A percentile compares a stretch with the other conserved stretches of the same genome.
Conservation (phyloP, 148 eudicot species). For the Persicaria maculosa region DNA sequence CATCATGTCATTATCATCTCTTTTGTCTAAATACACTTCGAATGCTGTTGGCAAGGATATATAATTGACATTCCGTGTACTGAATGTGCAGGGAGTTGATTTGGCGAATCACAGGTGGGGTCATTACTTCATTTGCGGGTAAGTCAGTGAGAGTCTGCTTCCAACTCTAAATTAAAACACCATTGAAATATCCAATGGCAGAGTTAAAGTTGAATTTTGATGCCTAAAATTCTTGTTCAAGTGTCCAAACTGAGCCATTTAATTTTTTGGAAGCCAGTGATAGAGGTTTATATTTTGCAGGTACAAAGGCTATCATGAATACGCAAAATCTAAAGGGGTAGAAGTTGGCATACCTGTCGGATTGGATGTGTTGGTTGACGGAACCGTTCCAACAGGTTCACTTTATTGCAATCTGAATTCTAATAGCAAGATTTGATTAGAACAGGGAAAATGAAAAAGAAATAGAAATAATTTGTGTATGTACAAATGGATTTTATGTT, state of each 20-base stretch:
- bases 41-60: background rate
- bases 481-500: background rate
- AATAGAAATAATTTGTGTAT: background rate
- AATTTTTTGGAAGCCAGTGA: constrained; percentile 2
- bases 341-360: constrained; percentile 69
- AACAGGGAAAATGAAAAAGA: background rate
- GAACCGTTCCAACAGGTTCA: constrained; percentile 88
- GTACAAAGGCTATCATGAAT: constrained; percentile 82
- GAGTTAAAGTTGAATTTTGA: background rate
- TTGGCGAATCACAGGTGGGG: constrained; percentile 93
- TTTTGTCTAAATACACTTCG: background rate
- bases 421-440: background rate
- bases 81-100: constrained; percentile 63
- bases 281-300: constrained; percentile 28
- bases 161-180: background rate
- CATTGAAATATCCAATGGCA: background rate
- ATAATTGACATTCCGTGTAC: background rate
- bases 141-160: constrained; percentile 17
- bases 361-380: constrained; percentile 86
- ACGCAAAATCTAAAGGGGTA: constrained; percentile 64
- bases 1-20: background rate
- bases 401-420: background rate
- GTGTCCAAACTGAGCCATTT: background rate
- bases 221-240: background rate
- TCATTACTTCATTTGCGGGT: constrained; percentile 98